Conservation (phyloP, 768 basidiomycete species). For the Coprinopsis strossmayeri region DNA sequence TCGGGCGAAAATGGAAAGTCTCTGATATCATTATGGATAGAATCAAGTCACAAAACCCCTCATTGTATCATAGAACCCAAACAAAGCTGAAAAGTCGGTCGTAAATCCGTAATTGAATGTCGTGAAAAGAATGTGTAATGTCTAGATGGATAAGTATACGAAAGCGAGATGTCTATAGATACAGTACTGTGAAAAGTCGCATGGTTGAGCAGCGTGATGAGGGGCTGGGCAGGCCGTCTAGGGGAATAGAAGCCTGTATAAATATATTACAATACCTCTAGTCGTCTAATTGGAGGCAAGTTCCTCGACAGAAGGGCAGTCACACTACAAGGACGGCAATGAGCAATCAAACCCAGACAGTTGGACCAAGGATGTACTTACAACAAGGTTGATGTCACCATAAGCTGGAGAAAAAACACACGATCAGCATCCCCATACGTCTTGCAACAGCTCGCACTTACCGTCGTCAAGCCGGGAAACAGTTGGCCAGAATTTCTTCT, state of each 20-base stretch:
- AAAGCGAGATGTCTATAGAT: conserved; percentile 3
- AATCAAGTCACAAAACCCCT: conserved; percentile 34
- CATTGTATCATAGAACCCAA: conserved; percentile 20
- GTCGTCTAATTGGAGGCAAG: conserved; percentile 28
- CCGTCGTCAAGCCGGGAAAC: conserved; percentile 92
- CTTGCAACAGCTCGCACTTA: conserved; percentile 27
- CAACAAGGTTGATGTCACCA: conserved; percentile 87
- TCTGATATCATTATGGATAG: conserved; percentile 39
- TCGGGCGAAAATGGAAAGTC: conserved; percentile 37
- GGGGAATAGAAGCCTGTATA: conserved; percentile 41
- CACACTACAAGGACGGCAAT: conserved; percentile 46
- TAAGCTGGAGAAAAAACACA: conserved; percentile 51
- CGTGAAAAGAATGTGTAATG: too few species aligned
- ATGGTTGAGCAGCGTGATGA: conserved; percentile 63
- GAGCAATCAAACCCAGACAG: conserved; percentile 8
- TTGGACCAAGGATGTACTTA: conserved; percentile 32
- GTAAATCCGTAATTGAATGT: too few species aligned
- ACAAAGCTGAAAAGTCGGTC: too few species aligned
- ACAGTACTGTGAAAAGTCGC: conserved; percentile 24
- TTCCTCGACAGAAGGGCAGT: conserved; percentile 84
- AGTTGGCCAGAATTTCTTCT: conserved; percentile 96
- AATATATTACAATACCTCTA: conserved; percentile 16
- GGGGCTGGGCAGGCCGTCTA: conserved; percentile 39
- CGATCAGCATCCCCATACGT: not conserved
- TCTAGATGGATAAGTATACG: not conserved